phyloP scores from a whole-genome alignment of 169 alveolate species.

The Plasmodium inui region DNA sequence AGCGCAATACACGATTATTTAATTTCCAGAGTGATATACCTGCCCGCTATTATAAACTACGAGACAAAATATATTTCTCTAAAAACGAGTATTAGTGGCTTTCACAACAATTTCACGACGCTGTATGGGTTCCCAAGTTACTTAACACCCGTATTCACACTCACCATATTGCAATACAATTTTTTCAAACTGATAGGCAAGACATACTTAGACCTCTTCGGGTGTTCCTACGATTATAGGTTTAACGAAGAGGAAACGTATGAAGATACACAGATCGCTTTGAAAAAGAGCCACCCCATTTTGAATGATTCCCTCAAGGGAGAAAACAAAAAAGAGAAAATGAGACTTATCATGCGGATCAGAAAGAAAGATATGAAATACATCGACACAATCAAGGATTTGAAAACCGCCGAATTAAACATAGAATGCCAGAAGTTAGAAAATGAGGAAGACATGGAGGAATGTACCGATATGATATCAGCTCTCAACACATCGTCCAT shows the following conservation, averaged over 20 bases:
- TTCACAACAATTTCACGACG: conserved; percentile 23
- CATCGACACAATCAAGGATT: conserved; percentile 27
- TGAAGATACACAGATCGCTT: not conserved
- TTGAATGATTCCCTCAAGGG: not conserved
- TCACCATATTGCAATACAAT: conserved; percentile 55
- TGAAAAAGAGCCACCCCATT: not conserved
- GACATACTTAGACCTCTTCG: conserved; percentile 28
- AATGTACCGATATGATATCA: conserved; percentile 57
- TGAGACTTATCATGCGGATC: conserved; percentile 44
- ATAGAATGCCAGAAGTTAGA: conserved; percentile 33
- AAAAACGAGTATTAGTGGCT: conserved; percentile 27
- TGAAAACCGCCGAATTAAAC: conserved; percentile 18
- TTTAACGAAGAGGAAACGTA: not conserved
- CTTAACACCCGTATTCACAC: conserved; percentile 28
- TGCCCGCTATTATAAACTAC: conserved; percentile 57
- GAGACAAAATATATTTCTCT: conserved; percentile 58
- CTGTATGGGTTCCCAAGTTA: conserved; percentile 68
- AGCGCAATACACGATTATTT: conserved; percentile 45
- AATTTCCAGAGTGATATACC: conserved; percentile 17
- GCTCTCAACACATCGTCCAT: conserved; percentile 55
- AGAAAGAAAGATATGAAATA: not conserved
- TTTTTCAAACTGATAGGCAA: conserved; percentile 31
- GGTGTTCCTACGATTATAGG: conserved; percentile 40
- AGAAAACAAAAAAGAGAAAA: not conserved
- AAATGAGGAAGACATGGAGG: conserved; percentile 75